Conservation (phyloP, 2,329 filamentous ascomycete genomes). For the Canariomyces notabilis region DNA sequence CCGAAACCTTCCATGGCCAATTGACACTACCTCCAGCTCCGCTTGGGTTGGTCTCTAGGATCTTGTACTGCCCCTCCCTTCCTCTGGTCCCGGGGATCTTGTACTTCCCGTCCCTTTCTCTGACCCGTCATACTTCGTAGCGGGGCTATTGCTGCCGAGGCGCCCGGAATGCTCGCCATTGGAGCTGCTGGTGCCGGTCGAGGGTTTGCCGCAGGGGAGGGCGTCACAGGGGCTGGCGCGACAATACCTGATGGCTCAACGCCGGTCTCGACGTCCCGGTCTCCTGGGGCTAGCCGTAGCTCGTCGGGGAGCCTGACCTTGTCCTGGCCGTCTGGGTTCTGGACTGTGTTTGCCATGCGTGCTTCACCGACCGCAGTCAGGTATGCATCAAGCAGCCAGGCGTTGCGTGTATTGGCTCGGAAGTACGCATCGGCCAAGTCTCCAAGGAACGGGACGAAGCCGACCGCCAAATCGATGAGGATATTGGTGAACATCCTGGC, state of each 20-base stretch:
- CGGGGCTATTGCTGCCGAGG: background rate
- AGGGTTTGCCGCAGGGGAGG: conserved; percentile 2
- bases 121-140: conserved; percentile 12
- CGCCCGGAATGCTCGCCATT: background rate
- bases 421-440: conserved; percentile 68
- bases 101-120: background rate
- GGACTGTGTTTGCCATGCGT: conserved; percentile 29
- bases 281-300: background rate
- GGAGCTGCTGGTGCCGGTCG: conserved; percentile 4
- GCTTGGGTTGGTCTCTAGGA: too few relatives aligned
- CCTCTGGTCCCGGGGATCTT: conserved; percentile 8
- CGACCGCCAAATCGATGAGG: conserved; percentile 65
- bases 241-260: background rate
- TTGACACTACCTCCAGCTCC: too few relatives aligned
- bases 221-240: background rate
- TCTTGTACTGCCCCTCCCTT: background rate
- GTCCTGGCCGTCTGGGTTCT: conserved; percentile 36
- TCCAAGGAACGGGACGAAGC: conserved; percentile 70
- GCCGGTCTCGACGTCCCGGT: conserved; percentile 15
- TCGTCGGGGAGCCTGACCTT: conserved; percentile 4
- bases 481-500: conserved; percentile 79
- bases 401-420: conserved; percentile 73
- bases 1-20: too few relatives aligned
- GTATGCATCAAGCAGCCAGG: conserved; percentile 53
- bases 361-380: conserved; percentile 64